Conservation (phyloP, 2,329 filamentous ascomycete species). For the Talaromyces sp. region DNA sequence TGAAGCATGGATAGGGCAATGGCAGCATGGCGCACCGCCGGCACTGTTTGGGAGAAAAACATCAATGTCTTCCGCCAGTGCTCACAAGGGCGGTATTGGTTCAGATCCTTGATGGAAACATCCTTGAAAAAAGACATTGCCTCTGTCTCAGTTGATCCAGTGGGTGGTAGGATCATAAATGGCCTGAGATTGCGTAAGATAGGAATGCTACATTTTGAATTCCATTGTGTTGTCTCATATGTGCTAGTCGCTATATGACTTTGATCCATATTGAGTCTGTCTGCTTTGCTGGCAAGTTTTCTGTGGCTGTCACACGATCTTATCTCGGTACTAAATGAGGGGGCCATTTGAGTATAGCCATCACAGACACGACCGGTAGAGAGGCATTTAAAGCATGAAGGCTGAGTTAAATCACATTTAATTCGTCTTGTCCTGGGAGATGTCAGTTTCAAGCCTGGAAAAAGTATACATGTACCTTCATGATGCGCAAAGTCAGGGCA, state of each 20-base stretch:
- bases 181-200: conserved; percentile 8
- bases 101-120: conserved; percentile 22
- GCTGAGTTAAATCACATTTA: conserved; percentile 41
- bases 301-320: background rate
- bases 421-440: conserved; percentile 38
- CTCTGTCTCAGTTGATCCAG: conserved; percentile 12
- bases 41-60: conserved; percentile 36
- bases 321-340: conserved; percentile 16
- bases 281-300: background rate
- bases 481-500: conserved; percentile 21
- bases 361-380: conserved; percentile 45
- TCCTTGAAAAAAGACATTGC: conserved; percentile 19
- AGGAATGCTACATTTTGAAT: background rate
- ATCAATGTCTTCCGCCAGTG: conserved; percentile 40
- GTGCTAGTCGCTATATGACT: background rate
- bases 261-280: background rate
- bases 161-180: conserved; percentile 14
- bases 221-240: background rate
- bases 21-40: conserved; percentile 40
- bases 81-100: conserved; percentile 34
- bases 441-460: background rate
- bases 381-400: conserved; percentile 40
- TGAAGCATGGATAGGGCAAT: conserved; percentile 29
- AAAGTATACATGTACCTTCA: too few relatives aligned
- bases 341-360: conserved; percentile 31